Percentiles rank a stretch among this genome's conserved stretches.
These are phyloP conservation scores for Penicillium sp. DNA, from an alignment of 2,329 filamentous ascomycete species.

Conservation along the genomic window DNA sequence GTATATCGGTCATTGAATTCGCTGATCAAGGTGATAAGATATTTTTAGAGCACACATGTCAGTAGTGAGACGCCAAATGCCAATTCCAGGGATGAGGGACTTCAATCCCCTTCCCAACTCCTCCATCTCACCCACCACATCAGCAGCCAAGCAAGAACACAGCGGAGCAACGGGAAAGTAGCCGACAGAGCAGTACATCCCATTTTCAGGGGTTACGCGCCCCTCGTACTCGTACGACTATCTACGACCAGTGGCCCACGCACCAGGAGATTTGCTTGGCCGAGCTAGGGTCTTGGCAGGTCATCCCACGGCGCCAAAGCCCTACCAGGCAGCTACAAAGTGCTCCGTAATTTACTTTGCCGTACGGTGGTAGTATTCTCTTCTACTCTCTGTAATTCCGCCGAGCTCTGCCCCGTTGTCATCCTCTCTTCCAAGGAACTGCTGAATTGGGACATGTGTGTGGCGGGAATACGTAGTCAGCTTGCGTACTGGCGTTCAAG, in stretches of 20 bases:
- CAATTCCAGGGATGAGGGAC: not conserved
- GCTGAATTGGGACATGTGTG: not conserved
- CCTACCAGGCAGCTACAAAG: too few relatives aligned
- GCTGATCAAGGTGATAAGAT: too few relatives aligned
- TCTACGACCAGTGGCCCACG: not conserved
- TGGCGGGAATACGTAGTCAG: slow-evolving; percentile 5
- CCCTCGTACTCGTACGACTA: slow-evolving; percentile 18
- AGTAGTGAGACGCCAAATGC: not conserved
- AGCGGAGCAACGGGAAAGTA: not conserved
- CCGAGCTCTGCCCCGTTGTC: not conserved
- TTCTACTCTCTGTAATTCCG: not conserved
- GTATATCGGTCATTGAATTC: not conserved
- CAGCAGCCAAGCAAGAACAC: not conserved
- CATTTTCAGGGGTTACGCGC: too few relatives aligned
- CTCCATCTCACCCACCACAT: not conserved
- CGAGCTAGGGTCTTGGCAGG: slow-evolving; percentile 22
- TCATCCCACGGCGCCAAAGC: not conserved
- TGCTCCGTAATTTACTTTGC: too few relatives aligned
- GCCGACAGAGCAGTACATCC: too few relatives aligned
- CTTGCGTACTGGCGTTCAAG: slow-evolving; percentile 6
- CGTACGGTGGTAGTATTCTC: too few relatives aligned
- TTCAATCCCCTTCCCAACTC: not conserved
- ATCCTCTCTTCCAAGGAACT: not conserved
- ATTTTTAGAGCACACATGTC: too few relatives aligned
- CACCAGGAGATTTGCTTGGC: slow-evolving; percentile 13